phyloP scores from a whole-genome alignment of 2,329 filamentous ascomycete species.

The Ophiostoma tasmaniense region DNA sequence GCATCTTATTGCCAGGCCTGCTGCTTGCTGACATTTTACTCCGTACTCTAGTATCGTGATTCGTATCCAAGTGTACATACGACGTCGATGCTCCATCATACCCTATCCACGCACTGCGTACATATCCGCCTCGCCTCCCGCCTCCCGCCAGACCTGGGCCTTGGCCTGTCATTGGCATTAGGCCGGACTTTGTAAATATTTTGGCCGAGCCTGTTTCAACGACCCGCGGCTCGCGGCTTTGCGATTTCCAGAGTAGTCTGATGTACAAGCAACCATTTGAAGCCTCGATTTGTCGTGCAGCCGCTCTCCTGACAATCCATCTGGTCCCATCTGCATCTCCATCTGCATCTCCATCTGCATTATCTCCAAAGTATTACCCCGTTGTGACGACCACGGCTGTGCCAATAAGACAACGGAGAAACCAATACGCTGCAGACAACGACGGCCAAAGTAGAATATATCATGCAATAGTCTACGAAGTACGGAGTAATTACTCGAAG shows the following conservation, averaged over 20 bases:
- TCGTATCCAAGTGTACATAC: conserved; percentile 3
- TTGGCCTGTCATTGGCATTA: neutral
- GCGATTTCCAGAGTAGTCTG: neutral
- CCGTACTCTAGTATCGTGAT: neutral
- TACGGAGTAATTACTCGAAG: neutral
- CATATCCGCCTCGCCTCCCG: conserved; percentile 1
- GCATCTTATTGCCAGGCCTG: neutral
- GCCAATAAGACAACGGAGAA: neutral
- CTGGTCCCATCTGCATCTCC: no score
- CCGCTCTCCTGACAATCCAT: neutral
- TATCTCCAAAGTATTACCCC: neutral
- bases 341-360: no score
- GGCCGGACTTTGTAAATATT: neutral
- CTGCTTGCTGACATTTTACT: neutral
- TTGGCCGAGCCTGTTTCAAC: neutral
- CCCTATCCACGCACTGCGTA: conserved; percentile 4
- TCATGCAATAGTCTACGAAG: neutral
- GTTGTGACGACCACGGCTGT: neutral
- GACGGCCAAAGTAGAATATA: neutral
- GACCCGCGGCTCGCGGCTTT: neutral
- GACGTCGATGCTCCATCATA: neutral
- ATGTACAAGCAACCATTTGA: neutral
- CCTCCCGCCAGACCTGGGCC: neutral
- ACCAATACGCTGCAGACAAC: neutral
- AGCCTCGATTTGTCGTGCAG: neutral